These are phyloP conservation scores for Tulasnella sp. DNA, from an alignment of 768 basidiomycete species.

Conservation along the genomic window DNA sequence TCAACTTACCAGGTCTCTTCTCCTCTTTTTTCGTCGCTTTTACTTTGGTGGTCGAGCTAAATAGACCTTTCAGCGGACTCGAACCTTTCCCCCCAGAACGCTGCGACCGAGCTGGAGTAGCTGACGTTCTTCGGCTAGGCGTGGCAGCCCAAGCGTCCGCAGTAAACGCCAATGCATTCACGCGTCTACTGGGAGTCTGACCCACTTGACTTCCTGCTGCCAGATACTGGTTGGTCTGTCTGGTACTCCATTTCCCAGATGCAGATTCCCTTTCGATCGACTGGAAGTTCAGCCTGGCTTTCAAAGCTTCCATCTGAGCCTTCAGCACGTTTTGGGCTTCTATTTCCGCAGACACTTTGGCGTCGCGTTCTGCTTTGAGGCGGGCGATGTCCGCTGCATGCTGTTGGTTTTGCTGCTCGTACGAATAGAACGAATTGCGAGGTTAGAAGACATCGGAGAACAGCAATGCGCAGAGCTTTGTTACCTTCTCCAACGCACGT, in stretches of 20 bases:
- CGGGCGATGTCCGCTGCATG: neutral
- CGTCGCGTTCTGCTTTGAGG: slow-evolving; percentile 2
- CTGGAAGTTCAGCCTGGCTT: slow-evolving; percentile 1
- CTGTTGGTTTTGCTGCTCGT: neutral
- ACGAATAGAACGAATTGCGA: neutral
- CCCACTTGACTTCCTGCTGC: neutral
- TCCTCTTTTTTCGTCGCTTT: neutral
- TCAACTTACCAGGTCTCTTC: neutral
- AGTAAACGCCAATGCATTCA: neutral
- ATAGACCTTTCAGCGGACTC: neutral
- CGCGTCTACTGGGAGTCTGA: neutral
- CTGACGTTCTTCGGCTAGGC: neutral
- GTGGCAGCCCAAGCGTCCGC: neutral
- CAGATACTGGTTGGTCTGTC: neutral
- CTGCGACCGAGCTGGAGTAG: neutral
- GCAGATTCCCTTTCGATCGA: neutral
- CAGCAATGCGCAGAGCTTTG: neutral
- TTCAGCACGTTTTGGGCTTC: neutral
- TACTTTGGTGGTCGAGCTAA: neutral
- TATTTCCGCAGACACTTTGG: neutral
- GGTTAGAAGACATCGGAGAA: neutral
- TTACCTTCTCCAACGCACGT: slow-evolving; percentile 8
- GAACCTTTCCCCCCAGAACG: neutral
- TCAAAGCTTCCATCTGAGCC: neutral
- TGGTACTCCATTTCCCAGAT: slow-evolving; percentile 2